Base-by-base conservation (phyloP, 2,329 filamentous ascomycete species). In the Monosporascus sp. region DNA sequence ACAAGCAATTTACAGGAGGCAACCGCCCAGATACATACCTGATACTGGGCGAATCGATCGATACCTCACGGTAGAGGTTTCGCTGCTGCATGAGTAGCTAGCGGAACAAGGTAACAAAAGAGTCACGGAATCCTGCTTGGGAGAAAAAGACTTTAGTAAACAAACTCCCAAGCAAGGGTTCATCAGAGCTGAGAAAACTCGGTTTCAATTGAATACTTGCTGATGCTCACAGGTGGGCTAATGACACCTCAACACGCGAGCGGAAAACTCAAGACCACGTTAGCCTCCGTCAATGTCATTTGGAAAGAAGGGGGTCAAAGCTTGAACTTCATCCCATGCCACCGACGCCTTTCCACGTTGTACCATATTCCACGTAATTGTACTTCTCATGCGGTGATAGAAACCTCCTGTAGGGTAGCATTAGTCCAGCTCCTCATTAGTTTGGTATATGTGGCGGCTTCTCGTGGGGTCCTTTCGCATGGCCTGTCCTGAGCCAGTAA, bases 381-480 rank as follows among this genome's bases (percentile, higher is more conserved):
- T 31, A 53, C 49, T 47, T 42, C 39, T 53, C 49, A 53, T 50
- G 44, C 37, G 42, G 25, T 41, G 15, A 57, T 47, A 47, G 45
- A 14, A 14, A 34, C 58, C 54, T 62, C 57, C 66, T 69, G 61
- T 50, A 57, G 58, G 58, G 54, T 51, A 49, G 51, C 58, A 63
- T 82, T 78, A 85, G 74, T 89, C 87, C 65, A 89, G 76, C 54
- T 91, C 88, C 51, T 88, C 86, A 64, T 81, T 85, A 62, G 85
- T 79, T 70, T 93, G 84, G 71, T 96, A 95, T 60, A 94, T 86
- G 67, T 96, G 90, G 64, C 90, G 86, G 68, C 82, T 87, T 65
- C 92, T 82, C 57, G 86, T 84, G 47, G 84, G 83, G 68, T 97
- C 94, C 72, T 96, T 97, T 62, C 91, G 89, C 94, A 97, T 97